Conservation (phyloP, 352 stramenopile species). For the Phytophthora macrochlamydospora region DNA sequence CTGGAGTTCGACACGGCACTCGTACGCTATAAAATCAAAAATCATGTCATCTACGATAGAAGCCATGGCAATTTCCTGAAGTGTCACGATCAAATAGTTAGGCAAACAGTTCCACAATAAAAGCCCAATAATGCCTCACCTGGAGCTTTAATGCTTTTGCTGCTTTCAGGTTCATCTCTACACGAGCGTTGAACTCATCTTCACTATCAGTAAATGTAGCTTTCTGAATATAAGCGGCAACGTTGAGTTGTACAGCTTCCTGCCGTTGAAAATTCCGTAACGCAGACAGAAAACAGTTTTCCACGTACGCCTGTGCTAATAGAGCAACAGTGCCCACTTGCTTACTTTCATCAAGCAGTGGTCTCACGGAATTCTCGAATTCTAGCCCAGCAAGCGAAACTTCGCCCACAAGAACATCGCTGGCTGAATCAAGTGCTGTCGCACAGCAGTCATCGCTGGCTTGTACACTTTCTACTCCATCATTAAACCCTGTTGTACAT, state of each 20-base stretch:
- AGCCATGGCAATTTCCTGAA: constrained; percentile 51
- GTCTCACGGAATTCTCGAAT: constrained; percentile 18
- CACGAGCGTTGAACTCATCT: constrained; percentile 26
- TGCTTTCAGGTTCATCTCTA: constrained; percentile 33
- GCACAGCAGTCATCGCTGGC: neutral
- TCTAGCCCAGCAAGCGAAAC: constrained; percentile 8
- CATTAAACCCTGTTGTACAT: constrained; percentile 4
- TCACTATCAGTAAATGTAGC: constrained; percentile 16
- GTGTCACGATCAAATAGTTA: neutral
- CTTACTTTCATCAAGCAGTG: constrained; percentile 30
- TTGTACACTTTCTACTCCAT: constrained; percentile 1
- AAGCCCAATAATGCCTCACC: constrained; percentile 15
- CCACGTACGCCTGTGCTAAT: constrained; percentile 51
- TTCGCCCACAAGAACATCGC: constrained; percentile 4
- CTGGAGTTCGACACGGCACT: constrained; percentile 62
- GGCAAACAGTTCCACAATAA: constrained; percentile 3
- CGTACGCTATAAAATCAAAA: constrained; percentile 50
- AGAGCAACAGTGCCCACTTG: constrained; percentile 43
- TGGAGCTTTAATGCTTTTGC: constrained; percentile 47
- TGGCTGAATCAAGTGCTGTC: constrained; percentile 1
- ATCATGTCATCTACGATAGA: constrained; percentile 73
- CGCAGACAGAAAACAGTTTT: constrained; percentile 41
- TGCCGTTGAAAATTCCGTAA: constrained; percentile 49
- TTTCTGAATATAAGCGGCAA: constrained; percentile 38
- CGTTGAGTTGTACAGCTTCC: constrained; percentile 50